Base-by-base conservation (phyloP, 768 basidiomycete genomes). In the Leccinum obscurum region DNA sequence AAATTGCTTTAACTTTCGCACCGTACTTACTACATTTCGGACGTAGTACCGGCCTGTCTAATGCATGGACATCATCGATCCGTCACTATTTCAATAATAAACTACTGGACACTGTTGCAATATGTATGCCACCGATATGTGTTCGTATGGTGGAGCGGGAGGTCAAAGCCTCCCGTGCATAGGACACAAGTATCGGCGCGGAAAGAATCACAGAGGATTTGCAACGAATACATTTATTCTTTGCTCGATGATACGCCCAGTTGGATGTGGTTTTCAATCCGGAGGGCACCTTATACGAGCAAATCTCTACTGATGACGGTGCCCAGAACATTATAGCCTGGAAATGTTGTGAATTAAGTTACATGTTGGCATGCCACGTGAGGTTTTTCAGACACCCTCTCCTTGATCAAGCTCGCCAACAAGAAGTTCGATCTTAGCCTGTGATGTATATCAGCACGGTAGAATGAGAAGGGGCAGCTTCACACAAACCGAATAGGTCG, bases 211-310 rank as follows among this genome's bases (percentile, higher is more conserved):
- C 5, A 20, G 48, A 32, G 10, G 28, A 60, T 1, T 22, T 37
- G 30, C 3, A 26, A 55, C 44, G 44, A 53, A 26, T 13, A 51
- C 26, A 11, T 77, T 57, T 77, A 26, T 6, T 90, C 41, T 90
- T 66, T 82, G 89, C 88, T 87, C 86, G 84, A 87, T 78, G 73
- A 90, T 90, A 90, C 89, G 86, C 89, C 88, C 75, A 57, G 60
- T 80, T 81, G 82, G 82, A 78, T 81, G 81, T 77, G 76, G 68
- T 68, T 80, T 89, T 79, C 70, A 62, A 77, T 82, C 84, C 81
- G 81, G 66, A 76, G 71, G 87, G 89, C 87, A 90, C 89, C 89
- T 89, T 87, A 35, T 86, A 85, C 83, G 78, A 88, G 89, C 90
- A 83, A 69, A 54, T 20, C 28, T 55, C 34, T 8, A 3, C 24